These are phyloP conservation scores for Senecio squalidus DNA, from an alignment of 140 eudicot species.

Conservation along the genomic window DNA sequence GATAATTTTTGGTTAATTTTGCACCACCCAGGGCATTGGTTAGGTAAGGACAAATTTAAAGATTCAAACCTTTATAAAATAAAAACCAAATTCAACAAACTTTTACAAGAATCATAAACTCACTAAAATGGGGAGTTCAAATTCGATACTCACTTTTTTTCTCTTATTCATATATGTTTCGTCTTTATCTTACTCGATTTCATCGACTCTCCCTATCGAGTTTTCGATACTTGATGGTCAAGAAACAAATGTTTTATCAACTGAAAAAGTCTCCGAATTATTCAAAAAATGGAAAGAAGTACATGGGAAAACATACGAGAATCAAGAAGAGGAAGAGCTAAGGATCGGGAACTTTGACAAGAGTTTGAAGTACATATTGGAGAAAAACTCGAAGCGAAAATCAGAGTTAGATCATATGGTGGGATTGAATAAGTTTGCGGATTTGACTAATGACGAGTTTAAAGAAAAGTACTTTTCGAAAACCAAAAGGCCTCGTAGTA, in stretches of 20 bases:
- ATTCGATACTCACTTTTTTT: slow-evolving; percentile 14
- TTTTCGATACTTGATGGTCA: slow-evolving; percentile 29
- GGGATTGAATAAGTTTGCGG: slow-evolving; percentile 63
- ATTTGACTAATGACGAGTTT: slow-evolving; percentile 71
- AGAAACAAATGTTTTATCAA: slow-evolving; percentile 24
- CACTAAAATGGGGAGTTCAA: slow-evolving; percentile 30
- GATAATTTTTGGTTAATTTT: not conserved
- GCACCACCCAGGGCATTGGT: slow-evolving; percentile 15
- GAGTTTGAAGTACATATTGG: slow-evolving; percentile 43
- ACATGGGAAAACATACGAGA: slow-evolving; percentile 43
- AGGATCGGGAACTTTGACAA: slow-evolving; percentile 43
- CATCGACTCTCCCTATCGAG: slow-evolving; percentile 26
- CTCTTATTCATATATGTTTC: slow-evolving; percentile 17
- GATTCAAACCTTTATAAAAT: slow-evolving; percentile 23
- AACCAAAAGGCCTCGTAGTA: slow-evolving; percentile 27
- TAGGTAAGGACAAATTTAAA: slow-evolving; percentile 29
- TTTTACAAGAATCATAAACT: slow-evolving; percentile 26
- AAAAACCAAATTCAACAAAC: not conserved
- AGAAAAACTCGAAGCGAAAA: slow-evolving; percentile 38
- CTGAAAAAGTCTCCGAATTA: slow-evolving; percentile 25
- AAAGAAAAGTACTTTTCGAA: slow-evolving; percentile 36
- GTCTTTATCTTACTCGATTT: slow-evolving; percentile 9
- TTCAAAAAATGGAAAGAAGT: slow-evolving; percentile 48
- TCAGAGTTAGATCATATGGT: slow-evolving; percentile 35
- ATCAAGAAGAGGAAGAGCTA: slow-evolving; percentile 35